Conservation (phyloP, 371 early-diverging fungal species). For the Actinomortierella wolfii region DNA sequence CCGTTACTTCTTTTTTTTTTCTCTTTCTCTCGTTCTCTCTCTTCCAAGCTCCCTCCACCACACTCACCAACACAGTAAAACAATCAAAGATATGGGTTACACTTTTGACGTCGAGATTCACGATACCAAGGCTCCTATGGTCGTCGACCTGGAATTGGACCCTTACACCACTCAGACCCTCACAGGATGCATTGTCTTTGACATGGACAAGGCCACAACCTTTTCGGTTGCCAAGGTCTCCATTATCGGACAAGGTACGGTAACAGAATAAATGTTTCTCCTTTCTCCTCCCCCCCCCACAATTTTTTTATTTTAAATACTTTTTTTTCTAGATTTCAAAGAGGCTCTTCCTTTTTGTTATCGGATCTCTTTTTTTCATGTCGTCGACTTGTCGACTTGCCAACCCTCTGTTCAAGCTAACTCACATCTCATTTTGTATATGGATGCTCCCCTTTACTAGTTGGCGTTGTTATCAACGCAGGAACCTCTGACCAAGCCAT, state of each 20-base stretch:
- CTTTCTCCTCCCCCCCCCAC: neutral
- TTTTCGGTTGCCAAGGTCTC: slow-evolving; percentile 40
- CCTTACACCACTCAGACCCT: slow-evolving; percentile 19
- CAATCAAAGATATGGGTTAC: slow-evolving; percentile 22
- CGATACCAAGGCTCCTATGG: slow-evolving; percentile 41
- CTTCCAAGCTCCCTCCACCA: neutral
- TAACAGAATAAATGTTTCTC: neutral
- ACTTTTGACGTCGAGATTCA: slow-evolving; percentile 38
- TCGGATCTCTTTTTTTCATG: neutral
- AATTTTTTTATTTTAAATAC: neutral
- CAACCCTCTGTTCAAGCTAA: neutral
- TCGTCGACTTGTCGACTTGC: neutral
- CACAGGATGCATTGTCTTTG: slow-evolving; percentile 28
- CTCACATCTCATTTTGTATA: neutral
- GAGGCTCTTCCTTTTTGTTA: neutral
- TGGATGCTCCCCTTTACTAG: slow-evolving; percentile 7
- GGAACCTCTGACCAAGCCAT: slow-evolving; percentile 20
- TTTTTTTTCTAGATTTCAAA: too few species aligned
- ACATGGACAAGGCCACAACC: slow-evolving; percentile 22
- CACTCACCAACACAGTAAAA: slow-evolving; percentile 1
- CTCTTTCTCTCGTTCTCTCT: neutral
- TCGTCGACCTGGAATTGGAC: slow-evolving; percentile 31
- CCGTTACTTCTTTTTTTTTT: neutral
- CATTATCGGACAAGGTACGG: slow-evolving; percentile 41
- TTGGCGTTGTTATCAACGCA: slow-evolving; percentile 35